Base-by-base conservation (phyloP, 345 rosid species). In the Syzygium aqueum region DNA sequence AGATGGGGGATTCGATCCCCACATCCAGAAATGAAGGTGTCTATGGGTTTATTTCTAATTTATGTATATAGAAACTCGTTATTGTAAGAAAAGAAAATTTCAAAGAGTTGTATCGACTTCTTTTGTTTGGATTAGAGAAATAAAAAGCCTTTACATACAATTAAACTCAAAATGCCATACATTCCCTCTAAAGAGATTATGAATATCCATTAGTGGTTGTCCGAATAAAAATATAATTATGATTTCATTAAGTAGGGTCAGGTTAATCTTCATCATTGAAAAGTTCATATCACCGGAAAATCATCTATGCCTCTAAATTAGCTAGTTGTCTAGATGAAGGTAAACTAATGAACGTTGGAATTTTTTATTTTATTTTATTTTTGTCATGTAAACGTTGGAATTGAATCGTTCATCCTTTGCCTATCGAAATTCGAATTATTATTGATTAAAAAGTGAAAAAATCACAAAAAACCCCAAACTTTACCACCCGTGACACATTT, bases 401-500 rank as follows among this genome's bases (percentile, higher is more conserved):
- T 43, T 33, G 80, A 33, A 33, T 13, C 46, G 5, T 33, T 67
- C 80, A 7, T 19, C 11, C 25, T 30, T 10, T 63, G 0, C 8
- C 7, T 3, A 0, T 67, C 12, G 19, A 17, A 67, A 67, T 16
- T 1, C 0, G 0, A 67, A 17, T 67, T 67, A 1, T 30, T 67
- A 33, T 33, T 33, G 37, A 33, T 33, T 33, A 33, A n/a, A n/a
- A n/a, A n/a, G n/a, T n/a, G n/a, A n/a, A n/a, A n/a, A n/a, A n/a
- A n/a, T n/a, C n/a, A n/a, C n/a, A n/a, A n/a, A n/a, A n/a, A n/a
- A n/a, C n/a, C n/a, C n/a, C n/a, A n/a, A n/a, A n/a, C n/a, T n/a
- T n/a, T n/a, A n/a, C n/a, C n/a, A n/a, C n/a, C n/a, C n/a, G n/a
- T n/a, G n/a, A n/a, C n/a, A n/a, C n/a, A n/a, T n/a, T n/a, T n/a